Evolutionary conservation across 169 alveolate species (phyloP).

Genomic region (Eimeria praecox): DNA sequence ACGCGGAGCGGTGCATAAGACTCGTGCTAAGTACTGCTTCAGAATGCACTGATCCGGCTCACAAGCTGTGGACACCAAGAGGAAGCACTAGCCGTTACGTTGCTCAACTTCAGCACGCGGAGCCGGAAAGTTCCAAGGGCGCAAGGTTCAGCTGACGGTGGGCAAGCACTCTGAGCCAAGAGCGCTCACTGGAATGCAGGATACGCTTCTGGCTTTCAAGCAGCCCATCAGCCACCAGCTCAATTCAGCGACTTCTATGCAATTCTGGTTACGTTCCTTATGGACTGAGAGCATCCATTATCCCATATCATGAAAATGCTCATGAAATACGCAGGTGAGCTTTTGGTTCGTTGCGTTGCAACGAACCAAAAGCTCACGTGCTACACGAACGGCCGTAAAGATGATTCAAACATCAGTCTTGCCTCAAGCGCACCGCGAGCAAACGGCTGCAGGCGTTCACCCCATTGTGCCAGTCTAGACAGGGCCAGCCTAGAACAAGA

Average conservation of each 20-base stretch:
- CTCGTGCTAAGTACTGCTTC: neutral
- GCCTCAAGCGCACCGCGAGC: neutral
- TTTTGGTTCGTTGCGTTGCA: neutral
- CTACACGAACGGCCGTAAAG: neutral
- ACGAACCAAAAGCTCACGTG: neutral
- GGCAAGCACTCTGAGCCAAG: neutral
- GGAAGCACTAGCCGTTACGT: neutral
- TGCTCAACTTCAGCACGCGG: neutral
- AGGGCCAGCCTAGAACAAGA: too few relatives aligned
- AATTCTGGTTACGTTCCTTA: neutral
- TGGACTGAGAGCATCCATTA: neutral
- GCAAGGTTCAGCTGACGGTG: neutral
- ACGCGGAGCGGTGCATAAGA: neutral
- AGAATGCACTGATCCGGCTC: neutral
- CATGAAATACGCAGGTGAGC: neutral
- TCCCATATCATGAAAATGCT: neutral
- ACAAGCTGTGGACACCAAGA: neutral
- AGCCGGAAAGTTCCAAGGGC: neutral
- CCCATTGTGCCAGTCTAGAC: neutral
- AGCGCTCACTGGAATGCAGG: neutral
- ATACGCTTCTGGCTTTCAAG: neutral
- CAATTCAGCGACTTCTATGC: neutral
- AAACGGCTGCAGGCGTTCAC: neutral
- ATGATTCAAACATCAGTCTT: neutral
- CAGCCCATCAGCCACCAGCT: neutral